A percentile compares a stretch with the other conserved stretches of the same genome.
Evolutionary conservation across 192 early-diverging fungal genomes (phyloP).

Genomic region (Coemansia sp.): DNA sequence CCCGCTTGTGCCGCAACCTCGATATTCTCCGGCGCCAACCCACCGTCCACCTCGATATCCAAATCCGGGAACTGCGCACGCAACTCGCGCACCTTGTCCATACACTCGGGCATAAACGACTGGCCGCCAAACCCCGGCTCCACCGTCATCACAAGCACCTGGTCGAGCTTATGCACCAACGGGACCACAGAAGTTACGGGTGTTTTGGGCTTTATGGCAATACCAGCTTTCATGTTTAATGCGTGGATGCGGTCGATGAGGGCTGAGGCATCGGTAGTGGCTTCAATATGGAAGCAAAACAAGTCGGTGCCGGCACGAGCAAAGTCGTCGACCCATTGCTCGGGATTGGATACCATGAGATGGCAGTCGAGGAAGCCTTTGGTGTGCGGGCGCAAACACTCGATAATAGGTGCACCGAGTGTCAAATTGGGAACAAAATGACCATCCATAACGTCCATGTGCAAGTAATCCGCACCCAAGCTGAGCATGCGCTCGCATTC

Average conservation of each 20-base stretch:
- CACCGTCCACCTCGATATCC: constrained; percentile 96
- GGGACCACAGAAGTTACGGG: constrained; percentile 61
- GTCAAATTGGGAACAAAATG: constrained; percentile 99
- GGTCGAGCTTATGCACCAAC: constrained; percentile 69
- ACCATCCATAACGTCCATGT: constrained; percentile 94
- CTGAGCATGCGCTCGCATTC: constrained; percentile 87
- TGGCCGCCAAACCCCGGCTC: constrained; percentile 98
- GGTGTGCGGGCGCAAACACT: constrained; percentile 80
- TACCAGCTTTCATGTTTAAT: constrained; percentile 87
- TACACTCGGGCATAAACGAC: constrained; percentile 83
- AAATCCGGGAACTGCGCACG: constrained; percentile 77
- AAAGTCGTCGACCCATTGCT: constrained; percentile 93
- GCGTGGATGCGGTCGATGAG: constrained; percentile 81
- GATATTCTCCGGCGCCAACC: constrained; percentile 80
- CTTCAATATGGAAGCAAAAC: constrained; percentile 94
- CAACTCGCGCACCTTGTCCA: constrained; percentile 77
- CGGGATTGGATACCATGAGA: constrained; percentile 73
- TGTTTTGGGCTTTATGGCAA: constrained; percentile 90
- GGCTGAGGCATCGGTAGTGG: constrained; percentile 69
- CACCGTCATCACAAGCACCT: constrained; percentile 95
- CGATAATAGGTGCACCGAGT: constrained; percentile 90
- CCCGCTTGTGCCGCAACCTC: constrained; percentile 83
- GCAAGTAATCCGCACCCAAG: constrained; percentile 90
- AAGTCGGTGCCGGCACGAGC: constrained; percentile 83
- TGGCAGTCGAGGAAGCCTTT: constrained; percentile 90